Evolutionary conservation across 306 rosid species (phyloP), one percentile per base, ranked within the genome.

Genomic region (Coriaria nepalensis): DNA sequence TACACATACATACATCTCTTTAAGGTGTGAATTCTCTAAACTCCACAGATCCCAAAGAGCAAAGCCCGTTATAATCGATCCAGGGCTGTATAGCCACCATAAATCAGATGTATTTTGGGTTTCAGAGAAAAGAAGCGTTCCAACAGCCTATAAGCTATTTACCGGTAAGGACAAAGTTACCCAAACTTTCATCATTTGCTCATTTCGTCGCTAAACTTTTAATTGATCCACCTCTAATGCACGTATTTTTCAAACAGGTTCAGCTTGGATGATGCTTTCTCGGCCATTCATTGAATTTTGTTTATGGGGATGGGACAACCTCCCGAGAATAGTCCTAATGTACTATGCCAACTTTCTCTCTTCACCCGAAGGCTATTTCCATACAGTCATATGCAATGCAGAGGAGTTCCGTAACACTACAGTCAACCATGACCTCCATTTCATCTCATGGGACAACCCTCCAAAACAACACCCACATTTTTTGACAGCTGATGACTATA

Each of bases 201-300:
- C 29, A 20, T 20, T 20, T 20, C 29, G 3, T 20, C 29, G 29
- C 29, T 3, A 20, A 20, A 20, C 29, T 20, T 20, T 20, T 20
- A 20, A 20, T 20, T 20, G n/a, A n/a, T n/a, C n/a, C n/a, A n/a
- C n/a, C 29, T 20, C 29, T 20, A 20, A 20, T 20, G 29, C 29
- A 3, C 3, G 29, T 20, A 1, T 20, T 20, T 20, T 20, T 20
- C 29, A 1, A 20, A 20, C 74, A 83, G 90, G 94, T 63, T 83
- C 90, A 39, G 90, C 94, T 56, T 83, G 90, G 94, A 79, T 83
- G 90, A 83, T 83, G 86, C 94, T 83, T 50, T 74, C 90, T 57
- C 86, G 73, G 33, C 87, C 80, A 6, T 83, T 79, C 65, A 15
- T 59, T 2, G 94, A 80, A 55, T 83, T 61, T 48, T 69, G 79